These are phyloP conservation scores for Metschnikowia lochheadii DNA, from an alignment of 805 yeast species.

Conservation along the genomic window DNA sequence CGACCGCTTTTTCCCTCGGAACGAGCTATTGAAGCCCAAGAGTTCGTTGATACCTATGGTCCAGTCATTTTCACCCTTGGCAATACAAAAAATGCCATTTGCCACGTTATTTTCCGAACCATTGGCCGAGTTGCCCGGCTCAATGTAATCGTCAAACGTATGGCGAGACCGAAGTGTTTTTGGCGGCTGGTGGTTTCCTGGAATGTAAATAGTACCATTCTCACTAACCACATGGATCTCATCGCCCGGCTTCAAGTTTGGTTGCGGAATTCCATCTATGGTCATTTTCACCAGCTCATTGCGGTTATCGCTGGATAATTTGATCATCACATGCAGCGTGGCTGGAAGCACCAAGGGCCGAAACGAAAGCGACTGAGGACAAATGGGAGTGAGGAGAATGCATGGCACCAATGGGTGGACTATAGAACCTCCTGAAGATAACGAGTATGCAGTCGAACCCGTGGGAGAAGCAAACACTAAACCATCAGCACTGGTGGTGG, in stretches of 20 bases:
- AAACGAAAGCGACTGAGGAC: constrained; percentile 88
- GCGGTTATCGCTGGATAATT: constrained; percentile 48
- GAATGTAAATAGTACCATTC: constrained; percentile 54
- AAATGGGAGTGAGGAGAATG: constrained; percentile 80
- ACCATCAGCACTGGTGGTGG: constrained; percentile 92
- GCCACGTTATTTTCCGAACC: constrained; percentile 3
- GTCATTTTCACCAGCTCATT: constrained; percentile 49
- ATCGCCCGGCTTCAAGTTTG: constrained; percentile 67
- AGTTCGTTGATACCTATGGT: constrained; percentile 83
- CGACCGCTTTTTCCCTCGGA: constrained; percentile 39
- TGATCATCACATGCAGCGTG: constrained; percentile 65
- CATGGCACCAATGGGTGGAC: constrained; percentile 87
- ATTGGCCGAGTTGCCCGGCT: constrained; percentile 16
- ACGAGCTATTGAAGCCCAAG: constrained; percentile 83
- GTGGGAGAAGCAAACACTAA: constrained; percentile 84
- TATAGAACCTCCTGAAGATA: constrained; percentile 88
- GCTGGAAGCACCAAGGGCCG: constrained; percentile 83
- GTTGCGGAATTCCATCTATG: constrained; percentile 81
- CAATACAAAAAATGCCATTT: constrained; percentile 83
- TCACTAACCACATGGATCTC: constrained; percentile 70
- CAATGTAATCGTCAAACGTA: constrained; percentile 19
- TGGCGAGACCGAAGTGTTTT: constrained; percentile 12
- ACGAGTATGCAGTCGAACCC: constrained; percentile 90
- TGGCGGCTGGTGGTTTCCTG: constrained; percentile 47
- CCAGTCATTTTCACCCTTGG: constrained; percentile 85